Percentiles rank a stretch among this genome's conserved stretches.
phyloP scores from a whole-genome alignment of 2,329 filamentous ascomycete genomes.

The Sclerotinia minor region DNA sequence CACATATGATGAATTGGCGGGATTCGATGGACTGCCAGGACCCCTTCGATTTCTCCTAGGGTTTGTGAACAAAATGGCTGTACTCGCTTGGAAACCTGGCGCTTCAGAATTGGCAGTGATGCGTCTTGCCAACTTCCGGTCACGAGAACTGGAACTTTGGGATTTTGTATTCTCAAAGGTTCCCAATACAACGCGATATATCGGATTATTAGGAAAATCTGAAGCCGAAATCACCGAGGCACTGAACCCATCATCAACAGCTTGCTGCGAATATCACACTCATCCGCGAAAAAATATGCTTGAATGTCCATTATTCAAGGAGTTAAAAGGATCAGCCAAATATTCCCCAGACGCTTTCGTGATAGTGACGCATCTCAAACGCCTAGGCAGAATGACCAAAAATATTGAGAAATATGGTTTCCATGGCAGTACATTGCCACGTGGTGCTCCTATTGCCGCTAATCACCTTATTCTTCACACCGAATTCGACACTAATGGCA shows the following conservation, averaged over 20 bases:
- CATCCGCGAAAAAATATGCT: background rate
- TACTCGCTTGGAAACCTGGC: background rate
- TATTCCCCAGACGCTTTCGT: constrained; percentile 4
- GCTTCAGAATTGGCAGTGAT: background rate
- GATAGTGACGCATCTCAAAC: background rate
- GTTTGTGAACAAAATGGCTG: background rate
- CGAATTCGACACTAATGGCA: background rate
- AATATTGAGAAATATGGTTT: background rate
- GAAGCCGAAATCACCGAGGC: background rate
- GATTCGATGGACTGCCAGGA: background rate
- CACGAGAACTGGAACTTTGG: background rate
- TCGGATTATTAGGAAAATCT: background rate
- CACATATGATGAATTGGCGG: background rate
- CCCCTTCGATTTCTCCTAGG: background rate
- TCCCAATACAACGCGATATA: background rate
- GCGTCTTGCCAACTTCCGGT: background rate
- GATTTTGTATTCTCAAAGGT: background rate
- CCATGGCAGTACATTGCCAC: background rate
- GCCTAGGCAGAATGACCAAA: background rate
- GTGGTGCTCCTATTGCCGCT: background rate
- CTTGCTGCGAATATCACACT: constrained; percentile 3
- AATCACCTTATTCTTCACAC: background rate
- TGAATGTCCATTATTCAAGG: constrained; percentile 1
- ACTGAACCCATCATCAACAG: background rate
- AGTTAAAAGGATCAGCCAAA: background rate